Base-by-base conservation (phyloP, 108 stramenopile species). In the Nitzschia sp. region DNA sequence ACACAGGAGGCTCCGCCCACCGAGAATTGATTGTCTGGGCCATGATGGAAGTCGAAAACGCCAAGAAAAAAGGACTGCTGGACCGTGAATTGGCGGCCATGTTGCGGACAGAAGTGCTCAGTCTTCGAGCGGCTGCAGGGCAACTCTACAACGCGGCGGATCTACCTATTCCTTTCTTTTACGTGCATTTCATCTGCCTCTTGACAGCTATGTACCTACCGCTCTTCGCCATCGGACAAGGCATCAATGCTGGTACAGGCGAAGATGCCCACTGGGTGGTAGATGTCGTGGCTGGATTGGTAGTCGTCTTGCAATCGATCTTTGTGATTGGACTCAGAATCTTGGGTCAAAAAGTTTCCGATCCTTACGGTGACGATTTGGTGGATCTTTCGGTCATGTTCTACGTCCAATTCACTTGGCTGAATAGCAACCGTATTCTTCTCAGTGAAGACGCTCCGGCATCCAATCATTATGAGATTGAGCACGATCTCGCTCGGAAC, bases 111-210 rank as follows among this genome's bases (percentile, higher is more conserved):
- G 54, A 73, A 33, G 35, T 79, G 5, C 58, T 79, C 27, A 57
- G 48, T 17, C 57, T 74, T n/a, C 48, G 57, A 2, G 46, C 58
- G 17, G 48, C 53, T 1, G 29, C 68, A 28, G 75, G 68, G 13
- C 35, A 58, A 31, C 59, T 80, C 21, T 84, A 77, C 33, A 68
- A 77, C 53, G 71, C 62, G 34, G 54, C 52, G 1, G 76, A 80
- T 50, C 75, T 66, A 23, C 79, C 82, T 28, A 68, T 77, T 33
- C 79, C 71, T 2, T 84, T 84, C 57, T 84, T 84, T 58, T 80
- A 80, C 62, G 61, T 80, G 33, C 82, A 84, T 63, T 84, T 84
- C 68, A 56, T 80, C 27, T 52, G 63, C 0, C 33, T 84, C 29
- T 54, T 84, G 26, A 79, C 79, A 3, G 68, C 68, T 6, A 25